Conservation (phyloP, 2,329 filamentous ascomycete species). For the Didymellaceae sp. region DNA sequence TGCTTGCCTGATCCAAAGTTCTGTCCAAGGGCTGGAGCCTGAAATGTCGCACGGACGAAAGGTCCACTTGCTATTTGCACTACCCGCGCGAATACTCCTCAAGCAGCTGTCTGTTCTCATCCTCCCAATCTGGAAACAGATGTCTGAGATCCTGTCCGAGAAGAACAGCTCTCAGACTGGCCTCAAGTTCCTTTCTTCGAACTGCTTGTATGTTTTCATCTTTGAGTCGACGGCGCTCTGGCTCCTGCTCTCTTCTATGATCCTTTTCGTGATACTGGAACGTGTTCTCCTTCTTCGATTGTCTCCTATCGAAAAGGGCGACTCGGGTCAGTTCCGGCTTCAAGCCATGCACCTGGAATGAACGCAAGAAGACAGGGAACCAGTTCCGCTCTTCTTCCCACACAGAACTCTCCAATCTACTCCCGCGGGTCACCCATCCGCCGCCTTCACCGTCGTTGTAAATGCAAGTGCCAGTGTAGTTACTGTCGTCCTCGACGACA, state of each 20-base stretch:
- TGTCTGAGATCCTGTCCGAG: neutral
- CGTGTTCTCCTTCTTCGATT: neutral
- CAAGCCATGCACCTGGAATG: constrained; percentile 4
- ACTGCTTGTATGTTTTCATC: neutral
- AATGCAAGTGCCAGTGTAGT: constrained; percentile 6
- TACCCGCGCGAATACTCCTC: neutral
- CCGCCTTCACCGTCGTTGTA: neutral
- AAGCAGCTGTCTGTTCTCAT: constrained; percentile 3
- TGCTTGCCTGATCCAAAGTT: neutral
- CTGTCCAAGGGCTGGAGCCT: constrained; percentile 6
- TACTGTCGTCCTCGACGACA: constrained; percentile 4
- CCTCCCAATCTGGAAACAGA: constrained; percentile 6
- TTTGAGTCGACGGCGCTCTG: neutral
- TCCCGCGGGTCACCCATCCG: neutral
- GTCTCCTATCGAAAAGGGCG: constrained; percentile 1
- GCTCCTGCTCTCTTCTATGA: neutral
- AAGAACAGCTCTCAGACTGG: constrained; percentile 4
- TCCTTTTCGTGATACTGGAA: constrained; percentile 2
- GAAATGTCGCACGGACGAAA: neutral
- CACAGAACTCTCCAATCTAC: neutral
- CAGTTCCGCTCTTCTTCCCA: constrained; percentile 1
- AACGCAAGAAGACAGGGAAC: constrained; percentile 8
- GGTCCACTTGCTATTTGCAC: neutral
- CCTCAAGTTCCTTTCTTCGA: neutral
- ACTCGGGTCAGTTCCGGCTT: neutral